phyloP scores from a whole-genome alignment of 1,284 basidiomycete species.

The Ganoderma boninense region DNA sequence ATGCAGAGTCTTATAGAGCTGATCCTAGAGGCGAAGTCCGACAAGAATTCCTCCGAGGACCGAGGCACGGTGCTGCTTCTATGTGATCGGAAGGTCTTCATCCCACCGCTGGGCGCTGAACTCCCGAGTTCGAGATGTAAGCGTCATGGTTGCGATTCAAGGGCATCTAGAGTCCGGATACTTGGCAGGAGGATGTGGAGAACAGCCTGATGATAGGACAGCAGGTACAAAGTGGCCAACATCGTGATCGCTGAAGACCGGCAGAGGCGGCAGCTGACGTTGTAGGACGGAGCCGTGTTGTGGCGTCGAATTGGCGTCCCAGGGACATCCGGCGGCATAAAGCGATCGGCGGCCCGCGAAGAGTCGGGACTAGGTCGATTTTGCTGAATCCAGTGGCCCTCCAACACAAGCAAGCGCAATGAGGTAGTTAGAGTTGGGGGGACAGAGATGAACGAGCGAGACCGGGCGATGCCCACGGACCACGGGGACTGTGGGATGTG shows the following conservation, averaged over 20 bases:
- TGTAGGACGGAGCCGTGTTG: constrained; percentile 11
- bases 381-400: constrained; percentile 19
- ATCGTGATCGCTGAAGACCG: neutral
- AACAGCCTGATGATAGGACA: neutral
- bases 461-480: neutral
- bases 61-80: neutral
- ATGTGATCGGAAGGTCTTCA: neutral
- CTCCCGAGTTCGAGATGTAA: neutral
- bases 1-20: neutral
- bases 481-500: neutral
- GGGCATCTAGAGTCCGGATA: neutral
- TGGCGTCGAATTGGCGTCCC: constrained; percentile 6
- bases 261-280: constrained; percentile 13
- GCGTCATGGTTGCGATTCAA: neutral
- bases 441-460: neutral
- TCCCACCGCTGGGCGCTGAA: neutral
- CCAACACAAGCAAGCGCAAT: neutral
- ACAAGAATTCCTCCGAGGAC: constrained; percentile 2
- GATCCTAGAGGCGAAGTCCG: neutral
- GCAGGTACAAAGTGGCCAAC: neutral
- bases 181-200: neutral
- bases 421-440: constrained; percentile 24
- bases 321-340: constrained; percentile 9
- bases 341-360: constrained; percentile 22
- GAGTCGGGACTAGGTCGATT: constrained; percentile 13